These are phyloP conservation scores for Daldinia bambusicola DNA, from an alignment of 495 filamentous ascomycete species.

Conservation along the genomic window DNA sequence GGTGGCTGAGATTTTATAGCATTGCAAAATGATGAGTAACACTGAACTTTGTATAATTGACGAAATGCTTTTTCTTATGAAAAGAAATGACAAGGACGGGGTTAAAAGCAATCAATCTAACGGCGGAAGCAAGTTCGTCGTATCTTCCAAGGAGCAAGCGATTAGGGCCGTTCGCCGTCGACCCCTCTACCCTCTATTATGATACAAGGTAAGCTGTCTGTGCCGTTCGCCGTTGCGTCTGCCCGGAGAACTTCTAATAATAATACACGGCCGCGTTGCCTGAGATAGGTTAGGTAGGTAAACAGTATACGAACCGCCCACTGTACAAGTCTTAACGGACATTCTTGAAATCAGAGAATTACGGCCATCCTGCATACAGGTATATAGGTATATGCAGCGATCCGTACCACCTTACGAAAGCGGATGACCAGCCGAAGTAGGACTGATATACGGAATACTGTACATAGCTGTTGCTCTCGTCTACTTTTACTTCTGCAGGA, in stretches of 20 bases:
- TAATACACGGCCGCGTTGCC: neutral
- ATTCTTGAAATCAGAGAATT: conserved; percentile 2
- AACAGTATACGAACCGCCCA: neutral
- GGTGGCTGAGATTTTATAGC: too few species aligned
- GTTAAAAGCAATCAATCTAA: neutral
- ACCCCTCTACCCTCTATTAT: conserved; percentile 33
- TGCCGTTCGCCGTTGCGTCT: neutral
- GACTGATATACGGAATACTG: too few species aligned
- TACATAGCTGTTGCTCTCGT: conserved; percentile 13
- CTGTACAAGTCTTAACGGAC: neutral
- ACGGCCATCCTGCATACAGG: conserved; percentile 22
- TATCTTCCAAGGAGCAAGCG: neutral
- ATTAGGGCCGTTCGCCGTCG: conserved; percentile 5
- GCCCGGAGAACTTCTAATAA: neutral
- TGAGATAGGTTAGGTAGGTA: neutral
- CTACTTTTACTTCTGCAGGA: conserved; percentile 15
- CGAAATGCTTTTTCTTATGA: neutral
- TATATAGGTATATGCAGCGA: conserved; percentile 20
- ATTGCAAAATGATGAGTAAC: too few species aligned
- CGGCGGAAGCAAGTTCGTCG: neutral
- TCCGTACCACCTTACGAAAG: conserved; percentile 39
- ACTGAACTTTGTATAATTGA: neutral
- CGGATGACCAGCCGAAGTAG: conserved; percentile 25
- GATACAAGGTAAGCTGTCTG: neutral
- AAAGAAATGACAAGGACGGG: neutral